A percentile compares a stretch with the other conserved stretches of the same genome.
Conservation (phyloP, 805 yeast species). For the Ogataea nonfermentans region DNA sequence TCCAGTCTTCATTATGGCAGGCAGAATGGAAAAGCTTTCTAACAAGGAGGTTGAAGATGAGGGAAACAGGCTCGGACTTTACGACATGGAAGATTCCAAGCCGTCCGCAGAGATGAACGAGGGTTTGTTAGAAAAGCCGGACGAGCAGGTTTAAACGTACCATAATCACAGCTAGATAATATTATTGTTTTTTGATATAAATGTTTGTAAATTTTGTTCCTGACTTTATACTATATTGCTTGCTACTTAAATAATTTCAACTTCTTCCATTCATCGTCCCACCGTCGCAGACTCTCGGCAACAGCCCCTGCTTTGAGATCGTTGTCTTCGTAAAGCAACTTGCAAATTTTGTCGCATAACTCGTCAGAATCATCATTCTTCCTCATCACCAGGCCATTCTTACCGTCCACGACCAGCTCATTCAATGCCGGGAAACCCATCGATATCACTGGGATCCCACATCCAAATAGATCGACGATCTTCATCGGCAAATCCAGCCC, state of each 20-base stretch:
- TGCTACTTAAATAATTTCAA: slow-evolving; percentile 1
- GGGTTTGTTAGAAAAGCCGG: slow-evolving; percentile 6
- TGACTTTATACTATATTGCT: too few relatives aligned
- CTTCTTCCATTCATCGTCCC: slow-evolving; percentile 73
- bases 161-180: slow-evolving; percentile 1
- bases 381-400: slow-evolving; percentile 64
- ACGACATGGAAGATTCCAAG: slow-evolving; percentile 24
- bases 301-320: slow-evolving; percentile 67
- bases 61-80: slow-evolving; percentile 55
- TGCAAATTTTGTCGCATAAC: slow-evolving; percentile 39
- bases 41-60: slow-evolving; percentile 57
- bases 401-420: slow-evolving; percentile 69
- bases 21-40: slow-evolving; percentile 57
- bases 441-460: slow-evolving; percentile 89
- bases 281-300: slow-evolving; percentile 61
- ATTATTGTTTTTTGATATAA: not conserved
- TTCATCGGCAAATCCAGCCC: slow-evolving; percentile 98
- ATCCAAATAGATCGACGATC: slow-evolving; percentile 92
- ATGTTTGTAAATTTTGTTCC: slow-evolving; percentile 1
- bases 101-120: slow-evolving; percentile 16
- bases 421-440: slow-evolving; percentile 71
- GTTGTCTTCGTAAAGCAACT: slow-evolving; percentile 31
- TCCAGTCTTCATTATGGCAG: slow-evolving; percentile 63
- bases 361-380: slow-evolving; percentile 38
- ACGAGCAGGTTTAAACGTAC: slow-evolving; percentile 4